Evolutionary conservation across 306 rosid species (phyloP).

Genomic region (Dryas octopetala): DNA sequence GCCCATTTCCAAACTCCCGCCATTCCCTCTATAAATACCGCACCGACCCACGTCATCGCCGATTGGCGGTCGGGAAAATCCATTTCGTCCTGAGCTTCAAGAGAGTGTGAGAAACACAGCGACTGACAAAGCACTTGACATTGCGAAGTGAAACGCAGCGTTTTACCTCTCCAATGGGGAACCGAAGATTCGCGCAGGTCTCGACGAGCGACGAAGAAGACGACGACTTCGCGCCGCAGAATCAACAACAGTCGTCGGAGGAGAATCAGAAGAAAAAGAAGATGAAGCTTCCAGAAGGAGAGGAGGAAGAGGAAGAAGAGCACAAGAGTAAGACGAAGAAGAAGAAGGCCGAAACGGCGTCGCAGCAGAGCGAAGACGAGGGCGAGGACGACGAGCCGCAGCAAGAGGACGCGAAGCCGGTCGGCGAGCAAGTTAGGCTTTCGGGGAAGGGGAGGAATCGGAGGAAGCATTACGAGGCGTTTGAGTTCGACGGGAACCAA

Average conservation of each 20-base stretch:
- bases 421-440: slow-evolving; percentile 64
- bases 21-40: not conserved
- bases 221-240: slow-evolving; percentile 33
- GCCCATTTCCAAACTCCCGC: not conserved
- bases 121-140: not conserved
- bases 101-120: not conserved
- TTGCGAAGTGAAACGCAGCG: slow-evolving; percentile 7
- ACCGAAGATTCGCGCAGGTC: slow-evolving; percentile 69
- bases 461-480: slow-evolving; percentile 60
- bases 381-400: slow-evolving; percentile 43
- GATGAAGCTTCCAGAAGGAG: slow-evolving; percentile 39
- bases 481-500: slow-evolving; percentile 74
- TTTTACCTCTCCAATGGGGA: slow-evolving; percentile 47
- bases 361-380: not conserved
- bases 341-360: slow-evolving; percentile 6
- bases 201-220: slow-evolving; percentile 83
- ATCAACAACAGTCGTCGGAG: slow-evolving; percentile 20
- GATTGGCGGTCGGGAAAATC: not conserved
- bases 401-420: slow-evolving; percentile 67
- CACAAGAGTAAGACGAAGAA: not conserved
- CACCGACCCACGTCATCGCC: slow-evolving; percentile 4
- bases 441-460: slow-evolving; percentile 77
- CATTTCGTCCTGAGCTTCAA: not conserved
- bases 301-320: slow-evolving; percentile 4
- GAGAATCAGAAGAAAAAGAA: slow-evolving; percentile 53